These are phyloP conservation scores for Myxozyma nipponensis DNA, from an alignment of 805 yeast genomes.

Conservation along the genomic window DNA sequence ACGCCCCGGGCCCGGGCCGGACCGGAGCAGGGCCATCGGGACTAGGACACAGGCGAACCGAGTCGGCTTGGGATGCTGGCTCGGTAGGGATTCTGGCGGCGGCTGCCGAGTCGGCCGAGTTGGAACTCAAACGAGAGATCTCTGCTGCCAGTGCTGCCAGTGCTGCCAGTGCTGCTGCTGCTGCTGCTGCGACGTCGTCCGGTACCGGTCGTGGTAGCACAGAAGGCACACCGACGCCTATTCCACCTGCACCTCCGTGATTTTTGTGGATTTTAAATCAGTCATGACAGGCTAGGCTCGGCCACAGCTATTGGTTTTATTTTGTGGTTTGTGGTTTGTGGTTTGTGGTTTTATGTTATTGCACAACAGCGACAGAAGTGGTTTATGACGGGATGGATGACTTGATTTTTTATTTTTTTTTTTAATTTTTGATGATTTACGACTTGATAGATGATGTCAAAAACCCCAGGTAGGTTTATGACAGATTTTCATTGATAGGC, in stretches of 20 bases:
- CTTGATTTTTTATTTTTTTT: too few relatives aligned
- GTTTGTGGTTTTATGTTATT: too few relatives aligned
- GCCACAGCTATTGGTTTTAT: not conserved
- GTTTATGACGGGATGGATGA: too few relatives aligned
- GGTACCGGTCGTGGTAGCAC: not conserved
- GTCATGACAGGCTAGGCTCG: not conserved
- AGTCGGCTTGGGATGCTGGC: conserved; percentile 22
- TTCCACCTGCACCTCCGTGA: not conserved
- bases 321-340: not conserved
- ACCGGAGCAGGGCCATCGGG: conserved; percentile 5
- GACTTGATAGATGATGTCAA: too few relatives aligned
- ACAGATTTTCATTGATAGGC: too few relatives aligned
- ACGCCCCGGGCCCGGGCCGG: not conserved
- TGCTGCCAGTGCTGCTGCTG: too few relatives aligned
- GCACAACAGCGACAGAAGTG: too few relatives aligned
- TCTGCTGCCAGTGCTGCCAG: not conserved
- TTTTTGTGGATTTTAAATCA: not conserved
- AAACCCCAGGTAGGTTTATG: too few relatives aligned
- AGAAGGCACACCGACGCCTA: not conserved
- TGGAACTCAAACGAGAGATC: not conserved
- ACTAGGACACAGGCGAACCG: conserved; percentile 10
- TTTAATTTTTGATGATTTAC: not conserved
- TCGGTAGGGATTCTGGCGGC: conserved; percentile 26
- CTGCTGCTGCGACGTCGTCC: too few relatives aligned
- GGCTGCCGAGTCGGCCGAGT: conserved; percentile 19